These are phyloP conservation scores for Wallemia ichthyophaga DNA, from an alignment of 1,284 basidiomycete genomes.

Conservation along the genomic window DNA sequence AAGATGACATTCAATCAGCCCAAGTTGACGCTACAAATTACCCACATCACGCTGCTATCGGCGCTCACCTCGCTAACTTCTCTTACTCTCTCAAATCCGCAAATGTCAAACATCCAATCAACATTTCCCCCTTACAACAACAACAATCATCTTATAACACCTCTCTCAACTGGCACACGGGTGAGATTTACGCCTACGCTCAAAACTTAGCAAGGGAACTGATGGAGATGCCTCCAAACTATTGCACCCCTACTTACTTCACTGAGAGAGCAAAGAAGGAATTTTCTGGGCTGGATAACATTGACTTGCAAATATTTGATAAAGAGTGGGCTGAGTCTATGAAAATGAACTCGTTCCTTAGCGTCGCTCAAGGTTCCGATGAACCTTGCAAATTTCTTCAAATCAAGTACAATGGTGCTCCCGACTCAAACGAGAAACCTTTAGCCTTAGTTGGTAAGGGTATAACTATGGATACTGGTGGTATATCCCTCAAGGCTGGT, in stretches of 20 bases:
- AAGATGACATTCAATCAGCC: neutral
- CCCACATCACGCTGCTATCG: conserved; percentile 10
- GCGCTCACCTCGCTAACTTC: conserved; percentile 37
- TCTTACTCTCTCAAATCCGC: conserved; percentile 35
- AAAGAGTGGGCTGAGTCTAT: conserved; percentile 51
- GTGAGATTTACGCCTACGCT: conserved; percentile 37
- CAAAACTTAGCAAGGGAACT: conserved; percentile 61
- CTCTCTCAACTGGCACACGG: conserved; percentile 32
- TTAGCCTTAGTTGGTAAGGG: conserved; percentile 63
- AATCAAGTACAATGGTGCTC: conserved; percentile 58
- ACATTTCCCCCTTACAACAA: conserved; percentile 1
- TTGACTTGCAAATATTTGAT: conserved; percentile 39
- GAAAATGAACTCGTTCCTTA: conserved; percentile 66
- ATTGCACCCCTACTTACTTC: conserved; percentile 50
- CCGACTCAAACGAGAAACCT: conserved; percentile 24
- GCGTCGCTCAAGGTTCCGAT: conserved; percentile 48
- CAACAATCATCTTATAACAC: conserved; percentile 3
- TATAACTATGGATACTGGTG: conserved; percentile 64
- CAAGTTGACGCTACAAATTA: neutral
- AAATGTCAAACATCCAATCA: conserved; percentile 10
- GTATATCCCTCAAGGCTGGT: conserved; percentile 52
- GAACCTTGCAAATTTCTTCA: conserved; percentile 67
- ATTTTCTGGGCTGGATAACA: conserved; percentile 34
- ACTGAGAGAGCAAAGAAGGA: conserved; percentile 35
- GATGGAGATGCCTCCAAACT: conserved; percentile 55